A percentile compares a stretch with the other conserved stretches of the same genome.
phyloP scores from a whole-genome alignment of 192 early-diverging fungal species.

The Helicostylum pulchrum region DNA sequence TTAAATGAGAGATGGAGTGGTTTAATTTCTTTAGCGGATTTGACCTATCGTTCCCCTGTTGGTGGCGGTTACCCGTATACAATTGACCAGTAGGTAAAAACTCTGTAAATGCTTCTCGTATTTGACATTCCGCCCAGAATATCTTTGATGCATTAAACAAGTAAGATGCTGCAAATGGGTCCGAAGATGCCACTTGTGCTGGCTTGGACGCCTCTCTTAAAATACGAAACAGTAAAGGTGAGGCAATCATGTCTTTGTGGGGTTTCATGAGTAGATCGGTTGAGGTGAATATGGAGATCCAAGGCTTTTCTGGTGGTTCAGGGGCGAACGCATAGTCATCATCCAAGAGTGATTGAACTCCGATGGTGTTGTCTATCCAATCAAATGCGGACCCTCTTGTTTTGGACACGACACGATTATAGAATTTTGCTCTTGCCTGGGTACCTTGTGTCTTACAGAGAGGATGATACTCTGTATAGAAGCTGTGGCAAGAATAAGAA shows the following conservation, averaged over 20 bases:
- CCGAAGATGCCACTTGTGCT: neutral
- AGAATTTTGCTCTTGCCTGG: slow-evolving; percentile 21
- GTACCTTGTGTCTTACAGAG: slow-evolving; percentile 11
- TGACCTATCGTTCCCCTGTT: neutral
- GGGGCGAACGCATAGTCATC: slow-evolving; percentile 14
- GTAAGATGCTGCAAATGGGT: slow-evolving; percentile 18
- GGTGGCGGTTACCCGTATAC: too few species aligned
- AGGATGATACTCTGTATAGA: slow-evolving; percentile 10
- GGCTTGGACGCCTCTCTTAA: slow-evolving; percentile 9
- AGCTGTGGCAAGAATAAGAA: neutral
- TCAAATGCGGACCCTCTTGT: neutral
- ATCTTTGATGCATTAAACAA: slow-evolving; percentile 2
- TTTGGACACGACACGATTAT: slow-evolving; percentile 14
- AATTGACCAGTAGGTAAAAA: neutral
- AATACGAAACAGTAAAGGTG: slow-evolving; percentile 19
- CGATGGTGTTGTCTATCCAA: slow-evolving; percentile 22
- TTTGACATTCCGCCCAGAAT: slow-evolving; percentile 3
- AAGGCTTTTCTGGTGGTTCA: slow-evolving; percentile 17
- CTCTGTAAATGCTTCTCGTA: slow-evolving; percentile 18
- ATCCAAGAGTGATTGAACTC: slow-evolving; percentile 18
- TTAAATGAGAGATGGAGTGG: slow-evolving; percentile 13
- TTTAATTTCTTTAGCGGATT: slow-evolving; percentile 13
- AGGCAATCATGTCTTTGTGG: slow-evolving; percentile 1
- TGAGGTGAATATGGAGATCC: slow-evolving; percentile 17
- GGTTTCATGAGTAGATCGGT: slow-evolving; percentile 1